Base-by-base conservation (phyloP, 148 eudicot genomes). In the Agrostemma githago region DNA sequence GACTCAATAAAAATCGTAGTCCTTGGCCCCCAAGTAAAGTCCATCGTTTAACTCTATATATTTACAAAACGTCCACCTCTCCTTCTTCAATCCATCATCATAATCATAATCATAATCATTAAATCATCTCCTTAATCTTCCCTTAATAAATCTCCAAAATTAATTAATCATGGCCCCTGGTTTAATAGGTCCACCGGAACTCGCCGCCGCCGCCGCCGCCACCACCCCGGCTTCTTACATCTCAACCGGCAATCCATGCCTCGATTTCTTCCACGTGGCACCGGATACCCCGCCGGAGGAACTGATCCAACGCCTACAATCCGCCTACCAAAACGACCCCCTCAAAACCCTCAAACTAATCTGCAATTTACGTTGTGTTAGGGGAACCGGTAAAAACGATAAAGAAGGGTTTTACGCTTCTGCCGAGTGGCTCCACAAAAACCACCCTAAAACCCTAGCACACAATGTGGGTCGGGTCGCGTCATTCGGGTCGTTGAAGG, bases 191-290 rank as follows among this genome's bases (percentile, higher is more conserved):
- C 77, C 77, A 8, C 77, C 70, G 1, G 70, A 74, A 19, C 70
- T 48, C 70, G 34, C 5, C 17, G 3, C 8, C 2, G 2, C 48
- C 40, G 16, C 11, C 58, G 5, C 9, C 3, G n/a, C 4, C 34
- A 21, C 10, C 4, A 65, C 68, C 6, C 8, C 74, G 9, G 5
- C 42, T 6, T 42, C 68, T 2, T 70, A 34, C 62, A 12, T 37
- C 37, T 34, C 62, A 37, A 37, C 76, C 2, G 72, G 68, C 8
- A 71, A 78, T 72, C 76, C 80, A 9, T 78, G 76, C 15, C 43
- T 72, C 5, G 80, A 78, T 68, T 65, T 72, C 76, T 78, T 78
- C 67, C 80, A 78, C 70, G 80, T 78, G 38, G 72, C 62, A 0
- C 72, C 65, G 19, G 48, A 44, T 9, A 72, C 80, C 60, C 71